Evolutionary conservation across 2,329 filamentous ascomycete genomes (phyloP), one percentile per base, ranked within the genome.

Genomic region (Colletotrichum magnum): DNA sequence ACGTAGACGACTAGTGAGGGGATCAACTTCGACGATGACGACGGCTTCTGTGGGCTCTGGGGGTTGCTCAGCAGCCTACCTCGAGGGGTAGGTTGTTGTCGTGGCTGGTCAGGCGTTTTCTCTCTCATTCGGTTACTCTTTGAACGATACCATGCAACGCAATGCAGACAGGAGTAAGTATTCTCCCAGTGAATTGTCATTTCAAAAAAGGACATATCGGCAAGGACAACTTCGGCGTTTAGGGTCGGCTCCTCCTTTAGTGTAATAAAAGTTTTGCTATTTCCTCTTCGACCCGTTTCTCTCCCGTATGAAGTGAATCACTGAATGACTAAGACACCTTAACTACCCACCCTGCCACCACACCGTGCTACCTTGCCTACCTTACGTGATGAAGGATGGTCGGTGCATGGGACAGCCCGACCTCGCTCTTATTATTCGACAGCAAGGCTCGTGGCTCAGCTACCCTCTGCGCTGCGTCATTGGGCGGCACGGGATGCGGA

Each of bases 371-470:
- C 10, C 10, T 50, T 12, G 5, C 10, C 10, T 50, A n/a, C 10
- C 41, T 15, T 13, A n/a, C 41, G 16, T 50, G n/a, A 21, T 18
- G 45, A 6, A 47, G 16, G 13, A 7, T 16, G 16, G 18, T 51
- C 43, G 26, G 10, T n/a, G 21, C n/a, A 60, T 36, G 21, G 45
- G 24, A 52, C 28, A 45, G 66, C 50, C 51, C 45, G 45, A 52
- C 45, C 57, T 28, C 6, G 36, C 43, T 45, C 24, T 72, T 75
- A 72, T 69, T 77, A 72, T 69, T 77, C 74, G 76, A 77, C 74
- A 75, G 80, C 77, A 79, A 10, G 80, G 79, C 80, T 82, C 74
- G 79, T 82, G 79, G 79, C 76, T 75, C 77, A 57, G 51, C 43
- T 67, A 24, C 45, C 51, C 43, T 51, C 39, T 24, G 51, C 18